phyloP scores from a whole-genome alignment of 306 rosid species.

The barrel medic (Medicago truncatula) region MtrunA17r5.0-ANR NC_053044.1:54072001-54072500 shows the following conservation, averaged over 20 bases:
- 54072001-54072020: conserved; percentile 89
- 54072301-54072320: conserved; percentile 62
- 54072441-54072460: conserved; percentile 75
- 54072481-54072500: conserved; percentile 50
- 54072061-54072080: conserved; percentile 79
- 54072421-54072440: conserved; percentile 66
- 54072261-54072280: conserved; percentile 60
- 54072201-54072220: conserved; percentile 59
- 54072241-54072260: conserved; percentile 77
- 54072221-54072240: conserved; percentile 70
- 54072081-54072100: conserved; percentile 70
- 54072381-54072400: conserved; percentile 66
- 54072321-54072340: conserved; percentile 69
- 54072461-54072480: conserved; percentile 54
- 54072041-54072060: conserved; percentile 69
- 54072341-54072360: conserved; percentile 58
- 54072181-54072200: conserved; percentile 74
- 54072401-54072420: conserved; percentile 56
- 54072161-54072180: conserved; percentile 84
- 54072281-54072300: conserved; percentile 61
- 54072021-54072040: conserved; percentile 83
- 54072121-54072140: conserved; percentile 54
- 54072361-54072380: conserved; percentile 60
- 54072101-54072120: conserved; percentile 71
- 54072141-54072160: conserved; percentile 76